Conservation (phyloP, 1,139 yeast genomes). For the Casaregolazyma lundiana region DNA sequence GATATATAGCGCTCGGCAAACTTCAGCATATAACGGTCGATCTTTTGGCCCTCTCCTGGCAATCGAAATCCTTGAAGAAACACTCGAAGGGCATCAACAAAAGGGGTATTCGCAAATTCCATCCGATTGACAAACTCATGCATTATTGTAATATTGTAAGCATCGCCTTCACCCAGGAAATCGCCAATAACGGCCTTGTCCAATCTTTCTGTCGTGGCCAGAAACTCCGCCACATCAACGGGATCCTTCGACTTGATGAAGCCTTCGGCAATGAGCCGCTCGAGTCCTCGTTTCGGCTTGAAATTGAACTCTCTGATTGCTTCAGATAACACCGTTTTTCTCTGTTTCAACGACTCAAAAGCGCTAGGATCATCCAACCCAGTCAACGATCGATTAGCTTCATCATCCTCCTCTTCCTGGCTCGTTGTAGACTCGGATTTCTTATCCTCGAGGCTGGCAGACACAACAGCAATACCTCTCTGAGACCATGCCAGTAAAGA, state of each 20-base stretch:
- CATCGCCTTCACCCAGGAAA: constrained; percentile 85
- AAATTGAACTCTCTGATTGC: constrained; percentile 77
- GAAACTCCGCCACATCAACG: constrained; percentile 63
- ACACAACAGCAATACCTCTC: constrained; percentile 47
- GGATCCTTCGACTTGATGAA: constrained; percentile 64
- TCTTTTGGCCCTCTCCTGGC: constrained; percentile 98
- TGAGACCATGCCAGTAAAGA: constrained; percentile 89
- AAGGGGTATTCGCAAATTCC: constrained; percentile 64
- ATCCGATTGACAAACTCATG: constrained; percentile 88
- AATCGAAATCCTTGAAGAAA: constrained; percentile 85
- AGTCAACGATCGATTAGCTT: constrained; percentile 1
- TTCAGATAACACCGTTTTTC: constrained; percentile 76
- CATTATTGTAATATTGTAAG: constrained; percentile 74
- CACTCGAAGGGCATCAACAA: constrained; percentile 80
- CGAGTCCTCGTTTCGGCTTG: constrained; percentile 78
- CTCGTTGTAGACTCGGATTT: constrained; percentile 13
- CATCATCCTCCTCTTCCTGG: constrained; percentile 14
- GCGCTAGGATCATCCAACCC: constrained; percentile 67
- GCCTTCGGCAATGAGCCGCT: constrained; percentile 53
- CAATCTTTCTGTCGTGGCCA: constrained; percentile 71
- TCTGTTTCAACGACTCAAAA: constrained; percentile 77
- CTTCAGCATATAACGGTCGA: constrained; percentile 92
- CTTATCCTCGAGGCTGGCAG: constrained; percentile 17
- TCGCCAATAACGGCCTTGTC: constrained; percentile 88
- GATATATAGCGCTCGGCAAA: constrained; percentile 89